These are phyloP conservation scores for Penicillium sp. DNA, from an alignment of 2,329 filamentous ascomycete genomes.

Conservation along the genomic window DNA sequence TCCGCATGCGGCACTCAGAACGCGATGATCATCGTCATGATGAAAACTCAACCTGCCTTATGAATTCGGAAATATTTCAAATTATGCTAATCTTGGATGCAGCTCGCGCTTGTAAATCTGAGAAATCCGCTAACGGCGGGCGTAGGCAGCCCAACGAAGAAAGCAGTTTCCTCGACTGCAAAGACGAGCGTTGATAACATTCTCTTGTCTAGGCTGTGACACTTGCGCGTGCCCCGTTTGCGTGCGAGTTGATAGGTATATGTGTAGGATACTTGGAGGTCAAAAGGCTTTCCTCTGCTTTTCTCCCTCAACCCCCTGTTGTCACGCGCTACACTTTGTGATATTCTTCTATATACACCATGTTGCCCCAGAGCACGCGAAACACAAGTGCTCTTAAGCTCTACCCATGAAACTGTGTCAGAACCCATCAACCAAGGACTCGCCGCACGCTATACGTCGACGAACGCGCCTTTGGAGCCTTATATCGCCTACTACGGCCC, in stretches of 20 bases:
- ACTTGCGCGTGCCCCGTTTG: constrained; percentile 36
- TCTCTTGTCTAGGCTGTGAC: constrained; percentile 29
- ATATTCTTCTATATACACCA: constrained; percentile 32
- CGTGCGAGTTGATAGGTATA: constrained; percentile 25
- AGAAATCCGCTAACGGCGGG: neutral
- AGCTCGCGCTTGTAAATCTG: neutral
- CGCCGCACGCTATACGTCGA: constrained; percentile 17
- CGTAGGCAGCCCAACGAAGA: constrained; percentile 2
- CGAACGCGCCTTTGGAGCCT: constrained; percentile 12
- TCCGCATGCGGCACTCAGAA: constrained; percentile 15
- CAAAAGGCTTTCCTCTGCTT: constrained; percentile 32
- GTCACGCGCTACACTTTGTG: constrained; percentile 33
- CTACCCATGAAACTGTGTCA: constrained; percentile 23
- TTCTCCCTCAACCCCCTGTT: constrained; percentile 18
- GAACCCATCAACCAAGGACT: constrained; percentile 12
- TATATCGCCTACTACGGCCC: constrained; percentile 11
- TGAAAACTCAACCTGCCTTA: neutral
- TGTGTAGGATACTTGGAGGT: constrained; percentile 32
- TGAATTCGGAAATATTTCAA: neutral
- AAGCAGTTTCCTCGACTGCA: constrained; percentile 16
- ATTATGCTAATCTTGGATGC: constrained; percentile 1
- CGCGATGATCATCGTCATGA: neutral
- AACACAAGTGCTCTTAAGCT: constrained; percentile 19
- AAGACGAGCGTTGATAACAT: constrained; percentile 40
- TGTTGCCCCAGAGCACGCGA: constrained; percentile 25